These are phyloP conservation scores for Seminavis robusta DNA, from an alignment of 108 stramenopile species.

Conservation along the genomic window DNA sequence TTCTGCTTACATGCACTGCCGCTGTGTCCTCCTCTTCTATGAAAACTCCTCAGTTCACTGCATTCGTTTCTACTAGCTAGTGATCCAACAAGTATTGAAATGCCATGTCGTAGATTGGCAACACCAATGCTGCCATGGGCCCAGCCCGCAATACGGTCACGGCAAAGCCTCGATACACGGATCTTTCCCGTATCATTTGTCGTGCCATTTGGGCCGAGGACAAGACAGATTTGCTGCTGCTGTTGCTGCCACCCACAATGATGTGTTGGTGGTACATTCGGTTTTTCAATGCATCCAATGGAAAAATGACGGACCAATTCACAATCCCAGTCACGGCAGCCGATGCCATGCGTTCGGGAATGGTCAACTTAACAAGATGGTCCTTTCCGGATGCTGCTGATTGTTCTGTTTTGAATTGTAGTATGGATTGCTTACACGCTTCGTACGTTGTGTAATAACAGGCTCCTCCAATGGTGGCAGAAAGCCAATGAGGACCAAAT, in stretches of 20 bases:
- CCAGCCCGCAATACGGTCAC: slow-evolving; percentile 68
- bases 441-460: slow-evolving; percentile 66
- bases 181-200: slow-evolving; percentile 17
- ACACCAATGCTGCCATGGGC: slow-evolving; percentile 73
- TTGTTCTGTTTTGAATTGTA: too few species aligned
- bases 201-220: slow-evolving; percentile 13
- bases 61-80: too few species aligned
- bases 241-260: too few species aligned
- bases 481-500: slow-evolving; percentile 61
- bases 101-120: slow-evolving; percentile 72
- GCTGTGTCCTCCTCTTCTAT: too few species aligned
- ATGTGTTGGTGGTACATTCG: slow-evolving; percentile 38
- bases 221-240: too few species aligned
- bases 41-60: too few species aligned
- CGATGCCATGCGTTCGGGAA: slow-evolving; percentile 57
- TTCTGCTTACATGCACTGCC: too few species aligned
- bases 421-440: slow-evolving; percentile 41
- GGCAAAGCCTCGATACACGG: slow-evolving; percentile 63
- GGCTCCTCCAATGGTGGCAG: slow-evolving; percentile 51
- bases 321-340: slow-evolving; percentile 64
- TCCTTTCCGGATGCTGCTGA: slow-evolving; percentile 2
- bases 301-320: slow-evolving; percentile 76
- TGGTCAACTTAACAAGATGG: slow-evolving; percentile 2
- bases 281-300: slow-evolving; percentile 54
- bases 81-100: too few species aligned